Base-by-base conservation (phyloP, 2,329 filamentous ascomycete species). In the Fusarium acutatum region DNA sequence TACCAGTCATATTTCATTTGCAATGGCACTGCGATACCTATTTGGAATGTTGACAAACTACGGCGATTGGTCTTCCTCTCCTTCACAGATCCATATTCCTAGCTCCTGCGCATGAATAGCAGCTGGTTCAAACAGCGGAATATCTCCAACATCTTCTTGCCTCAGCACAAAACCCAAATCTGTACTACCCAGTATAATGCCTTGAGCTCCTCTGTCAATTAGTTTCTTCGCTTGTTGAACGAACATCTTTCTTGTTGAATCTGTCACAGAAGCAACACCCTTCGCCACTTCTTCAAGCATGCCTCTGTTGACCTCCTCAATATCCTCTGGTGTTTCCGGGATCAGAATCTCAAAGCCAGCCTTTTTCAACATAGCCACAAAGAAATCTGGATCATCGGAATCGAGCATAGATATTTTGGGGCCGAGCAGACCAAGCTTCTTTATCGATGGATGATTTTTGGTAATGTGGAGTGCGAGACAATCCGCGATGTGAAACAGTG, bases 281-380 rank as follows among this genome's bases (percentile, higher is more conserved):
- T 62, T 64, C 2, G 56, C 61, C 18, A 64, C 61, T n/a, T 64
- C 61, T 6, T 64, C 37, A 2, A 64, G 30, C 57, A 64, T 64
- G 17, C 56, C 61, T 15, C 6, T 37, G 1, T 61, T 64, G 0
- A 64, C 56, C 13, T 61, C 57, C 10, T 64, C 61, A 7, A 64
- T 28, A 9, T 62, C 57, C 8, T 28, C 47, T 1, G 35, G 2
- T 0, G 28, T 28, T 10, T 54, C 37, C 17, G 58, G 58, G 10
- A 60, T 43, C 4, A 54, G 7, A 2, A 60, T 50, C 24, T 54
- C 28, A 28, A 54, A 54, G 5, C 47, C 58, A 5, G 47, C 37
- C 20, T 41, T 38, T 13, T n/a, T 14, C 20, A 60, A 7, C 22
- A 6, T 32, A 1, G 46, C 58, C 8, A 60, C 28, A n/a, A 60